These are phyloP conservation scores for Piedraia hortae DNA, from an alignment of 2,329 filamentous ascomycete genomes.

Conservation along the genomic window DNA sequence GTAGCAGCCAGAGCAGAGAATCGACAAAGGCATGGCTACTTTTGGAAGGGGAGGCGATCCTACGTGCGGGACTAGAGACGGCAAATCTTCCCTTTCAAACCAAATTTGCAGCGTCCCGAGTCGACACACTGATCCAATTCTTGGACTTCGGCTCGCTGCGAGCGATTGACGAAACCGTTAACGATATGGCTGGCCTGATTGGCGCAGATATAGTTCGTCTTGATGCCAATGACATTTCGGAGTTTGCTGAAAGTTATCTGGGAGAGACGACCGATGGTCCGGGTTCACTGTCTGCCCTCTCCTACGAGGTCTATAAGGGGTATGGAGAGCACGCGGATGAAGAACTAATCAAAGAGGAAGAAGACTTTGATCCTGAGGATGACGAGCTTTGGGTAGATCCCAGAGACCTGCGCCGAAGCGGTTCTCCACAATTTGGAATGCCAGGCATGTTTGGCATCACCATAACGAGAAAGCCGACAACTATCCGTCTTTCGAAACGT, in stretches of 20 bases:
- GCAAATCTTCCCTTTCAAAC: slow-evolving; percentile 3
- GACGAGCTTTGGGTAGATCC: slow-evolving; percentile 24
- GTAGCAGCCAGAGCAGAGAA: background rate
- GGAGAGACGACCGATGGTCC: slow-evolving; percentile 26
- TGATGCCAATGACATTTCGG: slow-evolving; percentile 40
- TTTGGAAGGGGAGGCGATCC: slow-evolving; percentile 8
- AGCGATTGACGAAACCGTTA: slow-evolving; percentile 30
- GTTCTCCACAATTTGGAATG: too few relatives aligned
- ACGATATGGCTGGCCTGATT: slow-evolving; percentile 31
- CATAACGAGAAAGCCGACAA: too few relatives aligned
- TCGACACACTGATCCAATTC: slow-evolving; percentile 20
- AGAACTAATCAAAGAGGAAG: background rate
- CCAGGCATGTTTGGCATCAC: too few relatives aligned
- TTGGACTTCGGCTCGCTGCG: slow-evolving; percentile 25
- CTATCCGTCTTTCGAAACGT: too few relatives aligned
- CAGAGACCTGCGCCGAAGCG: too few relatives aligned
- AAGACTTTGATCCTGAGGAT: slow-evolving; percentile 1
- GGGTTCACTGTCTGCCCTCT: slow-evolving; percentile 18
- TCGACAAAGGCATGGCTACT: slow-evolving; percentile 3
- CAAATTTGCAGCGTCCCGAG: slow-evolving; percentile 7
- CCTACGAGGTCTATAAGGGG: slow-evolving; percentile 26
- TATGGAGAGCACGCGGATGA: slow-evolving; percentile 6
- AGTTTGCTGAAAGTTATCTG: slow-evolving; percentile 40
- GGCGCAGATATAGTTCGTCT: slow-evolving; percentile 40
- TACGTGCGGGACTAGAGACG: slow-evolving; percentile 5